Percentiles rank a stretch among this genome's conserved stretches.
Evolutionary conservation across 2,329 filamentous ascomycete species (phyloP).

Genomic region (Teratosphaeria zuluensis): DNA sequence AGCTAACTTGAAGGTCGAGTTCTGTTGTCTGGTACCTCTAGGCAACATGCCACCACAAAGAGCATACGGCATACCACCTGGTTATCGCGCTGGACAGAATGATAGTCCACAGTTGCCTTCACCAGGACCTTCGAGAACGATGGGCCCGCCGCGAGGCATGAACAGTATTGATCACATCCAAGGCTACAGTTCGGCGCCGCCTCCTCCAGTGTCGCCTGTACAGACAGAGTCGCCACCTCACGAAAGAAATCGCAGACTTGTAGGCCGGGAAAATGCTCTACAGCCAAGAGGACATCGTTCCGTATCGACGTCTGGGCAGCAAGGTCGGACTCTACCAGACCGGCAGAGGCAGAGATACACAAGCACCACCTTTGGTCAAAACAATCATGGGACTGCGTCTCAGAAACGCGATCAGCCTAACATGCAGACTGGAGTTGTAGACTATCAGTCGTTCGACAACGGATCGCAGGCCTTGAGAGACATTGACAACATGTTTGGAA

Average conservation of each 20-base stretch:
- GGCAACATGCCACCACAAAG: background rate
- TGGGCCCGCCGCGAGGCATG: background rate
- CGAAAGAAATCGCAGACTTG: background rate
- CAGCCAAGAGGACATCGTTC: background rate
- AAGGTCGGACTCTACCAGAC: background rate
- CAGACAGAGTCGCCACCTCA: background rate
- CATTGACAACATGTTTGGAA: conserved; percentile 20
- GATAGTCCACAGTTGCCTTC: background rate
- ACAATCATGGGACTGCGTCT: background rate
- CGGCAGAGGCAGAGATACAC: background rate
- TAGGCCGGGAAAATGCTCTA: background rate
- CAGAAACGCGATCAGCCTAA: background rate
- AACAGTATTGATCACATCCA: background rate
- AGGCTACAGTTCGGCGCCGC: background rate
- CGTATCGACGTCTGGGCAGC: background rate
- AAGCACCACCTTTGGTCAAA: background rate
- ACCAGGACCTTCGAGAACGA: background rate
- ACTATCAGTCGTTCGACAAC: background rate
- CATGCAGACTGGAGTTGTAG: background rate
- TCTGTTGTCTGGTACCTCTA: background rate
- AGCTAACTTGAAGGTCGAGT: background rate
- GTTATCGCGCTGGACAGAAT: background rate
- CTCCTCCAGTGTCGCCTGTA: background rate
- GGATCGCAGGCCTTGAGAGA: conserved; percentile 12
- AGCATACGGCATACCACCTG: background rate